Evolutionary conservation across 2,329 filamentous ascomycete genomes (phyloP).

Genomic region (Hypoxylon sp.): DNA sequence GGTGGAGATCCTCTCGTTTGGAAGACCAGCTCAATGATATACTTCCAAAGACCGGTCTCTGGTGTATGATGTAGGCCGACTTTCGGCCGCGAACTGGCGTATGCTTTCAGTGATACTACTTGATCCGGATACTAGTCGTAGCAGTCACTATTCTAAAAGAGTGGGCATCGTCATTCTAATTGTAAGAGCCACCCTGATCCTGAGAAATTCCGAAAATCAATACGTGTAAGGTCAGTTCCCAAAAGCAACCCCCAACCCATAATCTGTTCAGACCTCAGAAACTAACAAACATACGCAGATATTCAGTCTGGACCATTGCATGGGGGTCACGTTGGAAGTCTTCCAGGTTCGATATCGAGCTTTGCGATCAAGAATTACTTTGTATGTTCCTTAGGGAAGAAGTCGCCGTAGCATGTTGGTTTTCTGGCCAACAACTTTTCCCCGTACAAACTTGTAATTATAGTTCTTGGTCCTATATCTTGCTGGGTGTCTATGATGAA

Average conservation of each 20-base stretch:
- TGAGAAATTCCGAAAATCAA: background rate
- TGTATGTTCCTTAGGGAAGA: slow-evolving; percentile 19
- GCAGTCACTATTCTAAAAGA: background rate
- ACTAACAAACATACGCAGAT: slow-evolving; percentile 8
- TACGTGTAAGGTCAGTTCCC: slow-evolving; percentile 2
- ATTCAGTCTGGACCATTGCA: background rate
- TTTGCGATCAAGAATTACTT: background rate
- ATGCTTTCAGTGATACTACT: slow-evolving; percentile 4
- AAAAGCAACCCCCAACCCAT: background rate
- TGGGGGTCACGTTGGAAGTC: background rate
- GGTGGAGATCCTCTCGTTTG: background rate
- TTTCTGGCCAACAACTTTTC: slow-evolving; percentile 1
- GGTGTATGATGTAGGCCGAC: background rate
- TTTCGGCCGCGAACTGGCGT: slow-evolving; percentile 2
- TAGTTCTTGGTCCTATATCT: background rate
- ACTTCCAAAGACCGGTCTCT: background rate
- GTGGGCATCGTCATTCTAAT: background rate
- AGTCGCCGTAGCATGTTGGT: slow-evolving; percentile 3
- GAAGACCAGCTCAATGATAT: background rate
- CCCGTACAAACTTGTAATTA: slow-evolving; percentile 12
- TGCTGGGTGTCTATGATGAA: background rate
- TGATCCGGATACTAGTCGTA: slow-evolving; percentile 1
- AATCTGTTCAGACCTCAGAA: background rate
- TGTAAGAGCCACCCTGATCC: background rate
- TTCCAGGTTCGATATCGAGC: background rate